These are phyloP conservation scores for Auricularia cornea DNA, from an alignment of 768 basidiomycete genomes.

Conservation along the genomic window DNA sequence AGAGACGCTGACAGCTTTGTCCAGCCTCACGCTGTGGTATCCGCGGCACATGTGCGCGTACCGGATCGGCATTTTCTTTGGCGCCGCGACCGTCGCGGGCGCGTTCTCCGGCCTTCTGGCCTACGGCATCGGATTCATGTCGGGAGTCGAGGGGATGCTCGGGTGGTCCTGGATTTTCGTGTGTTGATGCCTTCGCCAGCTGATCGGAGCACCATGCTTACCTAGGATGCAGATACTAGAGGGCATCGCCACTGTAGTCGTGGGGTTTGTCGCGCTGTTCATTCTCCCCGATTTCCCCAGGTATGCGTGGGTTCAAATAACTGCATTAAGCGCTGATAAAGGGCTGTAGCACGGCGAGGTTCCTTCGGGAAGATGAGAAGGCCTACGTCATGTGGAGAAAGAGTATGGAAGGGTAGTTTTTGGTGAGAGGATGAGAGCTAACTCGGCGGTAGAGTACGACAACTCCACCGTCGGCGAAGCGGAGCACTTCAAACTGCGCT, in stretches of 20 bases:
- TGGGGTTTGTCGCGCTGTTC: slow-evolving; percentile 45
- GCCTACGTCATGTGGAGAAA: slow-evolving; percentile 46
- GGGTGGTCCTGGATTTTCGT: slow-evolving; percentile 53
- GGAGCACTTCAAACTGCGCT: slow-evolving; percentile 47
- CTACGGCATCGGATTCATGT: slow-evolving; percentile 47
- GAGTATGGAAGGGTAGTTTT: slow-evolving; percentile 29
- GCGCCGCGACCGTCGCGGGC: slow-evolving; percentile 54
- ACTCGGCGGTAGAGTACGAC: slow-evolving; percentile 36
- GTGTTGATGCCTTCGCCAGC: slow-evolving; percentile 30
- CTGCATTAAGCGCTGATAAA: background rate
- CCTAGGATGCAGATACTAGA: slow-evolving; percentile 42
- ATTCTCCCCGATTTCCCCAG: background rate
- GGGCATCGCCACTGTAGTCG: slow-evolving; percentile 50
- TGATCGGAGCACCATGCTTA: slow-evolving; percentile 47
- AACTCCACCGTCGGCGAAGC: slow-evolving; percentile 52
- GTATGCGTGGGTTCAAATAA: background rate
- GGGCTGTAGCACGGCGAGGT: slow-evolving; percentile 53
- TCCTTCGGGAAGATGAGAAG: slow-evolving; percentile 54
- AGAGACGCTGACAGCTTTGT: background rate
- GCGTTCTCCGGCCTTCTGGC: slow-evolving; percentile 56
- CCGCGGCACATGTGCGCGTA: slow-evolving; percentile 51
- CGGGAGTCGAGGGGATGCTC: slow-evolving; percentile 32
- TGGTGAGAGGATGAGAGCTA: background rate
- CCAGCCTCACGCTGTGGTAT: slow-evolving; percentile 60
- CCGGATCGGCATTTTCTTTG: slow-evolving; percentile 57